Evolutionary conservation across 805 yeast species (phyloP), one percentile per base, ranked within the genome.

Genomic region (Teunomyces aglyptinius): DNA sequence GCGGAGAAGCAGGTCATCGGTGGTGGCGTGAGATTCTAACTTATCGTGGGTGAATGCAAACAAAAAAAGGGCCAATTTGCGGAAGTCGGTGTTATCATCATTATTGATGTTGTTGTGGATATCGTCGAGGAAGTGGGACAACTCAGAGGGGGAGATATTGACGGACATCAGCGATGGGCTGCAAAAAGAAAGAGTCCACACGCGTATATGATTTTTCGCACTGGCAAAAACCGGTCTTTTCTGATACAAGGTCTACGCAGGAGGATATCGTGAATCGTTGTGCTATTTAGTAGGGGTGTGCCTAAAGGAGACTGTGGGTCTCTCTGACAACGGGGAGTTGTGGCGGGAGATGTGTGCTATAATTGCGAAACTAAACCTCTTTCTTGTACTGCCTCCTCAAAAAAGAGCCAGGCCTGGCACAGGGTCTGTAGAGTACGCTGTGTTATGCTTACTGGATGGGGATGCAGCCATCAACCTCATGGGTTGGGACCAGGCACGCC

Each of bases 81-180:
- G 66, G 54, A 69, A 71, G 52, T 72, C 73, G 8, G 71, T 61
- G 26, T 46, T 44, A 29, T 62, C 65, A 44, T 64, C 68, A 40
- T 56, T 50, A 36, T 57, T 55, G 41, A 70, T 59, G 45, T 67
- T 65, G 27, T 46, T 51, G 38, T 61, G 60, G 26, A 72, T 63
- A 46, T 71, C 77, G 27, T 59, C 54, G 16, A 72, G 58, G 46
- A 72, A 71, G 47, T 49, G 55, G 6, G 47, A 43, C 34, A 71
- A 55, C 41, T 71, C 76, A 8, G 52, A 47, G 15, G 57, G 43
- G 44, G 58, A 49, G 43, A 68, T 58, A 26, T 33, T 16, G 15
- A 28, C 33, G 12, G 44, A 31, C 44, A 32, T 31, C 35, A 18
- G 11, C 13, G 6, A n/a, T 27, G 35, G 16, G 43, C 19, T 40